Evolutionary conservation across 768 basidiomycete species (phyloP), one percentile per base, ranked within the genome.

Genomic region (Tricholoma flavovirens): DNA sequence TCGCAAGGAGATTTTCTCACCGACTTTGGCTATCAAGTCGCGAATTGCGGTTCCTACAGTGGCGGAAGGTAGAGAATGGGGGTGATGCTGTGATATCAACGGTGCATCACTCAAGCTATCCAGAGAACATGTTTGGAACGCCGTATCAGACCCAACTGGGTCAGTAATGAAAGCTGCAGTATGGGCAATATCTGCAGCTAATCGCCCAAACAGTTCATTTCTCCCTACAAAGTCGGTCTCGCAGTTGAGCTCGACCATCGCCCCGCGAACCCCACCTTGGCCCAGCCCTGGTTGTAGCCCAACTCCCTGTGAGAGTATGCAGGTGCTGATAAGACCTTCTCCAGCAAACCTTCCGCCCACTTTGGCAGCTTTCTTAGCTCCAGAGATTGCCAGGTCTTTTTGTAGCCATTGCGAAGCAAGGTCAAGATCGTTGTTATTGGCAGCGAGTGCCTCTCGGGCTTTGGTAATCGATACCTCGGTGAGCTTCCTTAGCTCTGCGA

Each of bases 181-280:
- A 62, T 90, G 86, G 14, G 92, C 88, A 61, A 97, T 86, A 62
- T 91, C 85, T 38, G 79, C 77, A 11, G 89, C 87, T 36, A 95
- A 80, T 53, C 78, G 77, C 14, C 83, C 77, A 64, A 98, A 98
- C 11, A 93, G 75, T 56, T 87, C 82, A 63, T 92, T 95, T 60
- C 90, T 75, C 21, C 86, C 91, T 26, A 98, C 95, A 67, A 97
- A 98, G 73, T 98, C 95, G 52, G 95, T 97, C 74, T 98, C 95
- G 74, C 95, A 98, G 62, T 91, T 92, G 58, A 97, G 76, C 70
- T 98, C 95, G 55, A 98, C 75, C 81, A 97, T 88, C 17, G 88
- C 85, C 10, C 89, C 93, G 35, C 90, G 82, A 33, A 90, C 71
- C 36, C 81, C 77, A 1, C 77, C 78, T 17, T 68, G 69, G 6